These are phyloP conservation scores for Agapanthus africanus DNA, from an alignment of 106 monocot species.

Conservation along the genomic window DNA sequence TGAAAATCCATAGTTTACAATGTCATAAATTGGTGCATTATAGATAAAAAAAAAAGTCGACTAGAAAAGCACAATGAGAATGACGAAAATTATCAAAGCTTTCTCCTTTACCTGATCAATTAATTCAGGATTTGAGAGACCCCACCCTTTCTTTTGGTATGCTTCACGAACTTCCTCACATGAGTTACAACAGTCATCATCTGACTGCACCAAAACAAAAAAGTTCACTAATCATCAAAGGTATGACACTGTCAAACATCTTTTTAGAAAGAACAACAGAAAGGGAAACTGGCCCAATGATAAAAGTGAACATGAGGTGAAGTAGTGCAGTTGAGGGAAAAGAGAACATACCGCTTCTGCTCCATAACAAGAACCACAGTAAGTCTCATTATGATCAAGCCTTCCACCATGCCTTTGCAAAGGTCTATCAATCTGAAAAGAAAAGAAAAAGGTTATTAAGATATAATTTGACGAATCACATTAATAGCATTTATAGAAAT, in stretches of 20 bases:
- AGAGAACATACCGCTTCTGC: slow-evolving; percentile 56
- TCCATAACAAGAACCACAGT: slow-evolving; percentile 98
- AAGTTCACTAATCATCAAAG: neutral
- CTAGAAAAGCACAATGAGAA: too few relatives aligned
- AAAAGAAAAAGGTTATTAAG: neutral
- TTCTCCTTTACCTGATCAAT: slow-evolving; percentile 99
- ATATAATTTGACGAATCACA: too few relatives aligned
- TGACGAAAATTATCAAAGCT: too few relatives aligned
- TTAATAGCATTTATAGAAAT: too few relatives aligned
- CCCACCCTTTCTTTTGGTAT: slow-evolving; percentile 98
- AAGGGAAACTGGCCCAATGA: neutral
- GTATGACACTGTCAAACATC: neutral
- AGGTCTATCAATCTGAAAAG: slow-evolving; percentile 82
- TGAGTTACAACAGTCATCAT: slow-evolving; percentile 93
- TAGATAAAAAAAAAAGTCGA: too few relatives aligned
- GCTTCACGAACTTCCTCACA: slow-evolving; percentile 99
- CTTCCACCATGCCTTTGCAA: slow-evolving; percentile 96
- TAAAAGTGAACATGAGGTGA: neutral
- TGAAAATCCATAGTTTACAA: too few relatives aligned
- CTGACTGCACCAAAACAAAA: slow-evolving; percentile 39
- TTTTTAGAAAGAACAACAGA: neutral
- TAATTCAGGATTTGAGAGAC: slow-evolving; percentile 72
- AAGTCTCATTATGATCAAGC: slow-evolving; percentile 86
- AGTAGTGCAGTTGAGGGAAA: neutral
- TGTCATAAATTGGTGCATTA: too few relatives aligned